Evolutionary conservation across 148 eudicot genomes (phyloP), one percentile per base, ranked within the genome.

Genomic region (Selenicereus undatus): DNA sequence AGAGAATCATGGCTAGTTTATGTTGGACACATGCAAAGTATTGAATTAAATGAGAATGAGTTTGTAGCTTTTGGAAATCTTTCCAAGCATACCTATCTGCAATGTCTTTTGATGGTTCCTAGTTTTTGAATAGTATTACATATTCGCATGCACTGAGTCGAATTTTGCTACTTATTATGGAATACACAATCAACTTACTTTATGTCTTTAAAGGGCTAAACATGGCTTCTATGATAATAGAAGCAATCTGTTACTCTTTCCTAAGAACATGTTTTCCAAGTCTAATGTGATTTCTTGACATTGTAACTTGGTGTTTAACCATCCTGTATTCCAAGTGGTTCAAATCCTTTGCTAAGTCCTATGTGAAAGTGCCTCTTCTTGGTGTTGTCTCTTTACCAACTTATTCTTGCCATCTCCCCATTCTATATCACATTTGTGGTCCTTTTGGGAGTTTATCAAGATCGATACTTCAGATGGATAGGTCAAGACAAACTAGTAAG

Each of bases 401-500:
- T 93, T 76, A 88, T 90, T 60, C 79, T 91, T 86, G 91, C 90
- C 35, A 92, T 93, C 66, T 80, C 90, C 73, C 95, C 97, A 81
- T 93, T 93, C 86, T 93, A 95, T 88, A 87, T 93, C 79, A 80
- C 87, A 70, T 91, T 93, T 83, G 90, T 93, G 22, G 87, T 76
- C 68, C 39, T 91, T 60, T 93, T 95, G 97, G 97, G 92, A 62
- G 88, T 91, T 48, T 84, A 88, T 78, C 86, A 94, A 52, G 26
- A 87, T 79, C 73, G 22, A 64, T 80, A 84, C 74, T 87, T 90
- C 83, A 95, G 87, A 79, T 93, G 97, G 97, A 91, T 93, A 32
- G 97, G 97, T 81, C 97, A 93, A 86, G 97, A 93, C 84, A 79
- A 91, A 84, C 97, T 93, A 81, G 97, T 93, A 89, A 91, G 92